Evolutionary conservation across 2,329 filamentous ascomycete species (phyloP).

Genomic region (Colletotrichum ledebouriae): DNA sequence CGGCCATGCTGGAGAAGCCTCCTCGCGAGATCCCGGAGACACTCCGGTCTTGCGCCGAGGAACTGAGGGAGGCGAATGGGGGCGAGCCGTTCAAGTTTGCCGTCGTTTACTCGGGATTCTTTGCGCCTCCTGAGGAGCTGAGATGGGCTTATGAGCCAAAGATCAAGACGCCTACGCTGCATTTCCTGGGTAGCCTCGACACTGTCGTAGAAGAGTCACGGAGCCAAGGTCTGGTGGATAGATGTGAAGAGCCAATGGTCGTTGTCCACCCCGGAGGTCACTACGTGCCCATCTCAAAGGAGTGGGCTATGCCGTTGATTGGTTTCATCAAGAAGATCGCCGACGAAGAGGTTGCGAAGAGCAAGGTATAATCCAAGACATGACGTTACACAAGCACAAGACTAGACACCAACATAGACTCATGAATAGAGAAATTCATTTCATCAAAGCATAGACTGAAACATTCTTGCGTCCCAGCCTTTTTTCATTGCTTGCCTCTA

Average conservation of each 20-base stretch:
- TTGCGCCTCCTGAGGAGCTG: constrained; percentile 72
- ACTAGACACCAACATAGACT: constrained; percentile 34
- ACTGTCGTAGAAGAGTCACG: constrained; percentile 87
- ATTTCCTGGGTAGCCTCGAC: constrained; percentile 87
- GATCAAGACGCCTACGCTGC: constrained; percentile 82
- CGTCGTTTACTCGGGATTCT: constrained; percentile 83
- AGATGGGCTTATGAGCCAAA: constrained; percentile 77
- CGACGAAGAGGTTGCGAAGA: constrained; percentile 44
- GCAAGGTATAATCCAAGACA: constrained; percentile 41
- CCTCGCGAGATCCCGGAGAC: constrained; percentile 47
- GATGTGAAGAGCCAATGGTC: constrained; percentile 67
- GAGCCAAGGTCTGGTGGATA: constrained; percentile 75
- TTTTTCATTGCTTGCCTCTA: constrained; percentile 41
- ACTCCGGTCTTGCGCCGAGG: constrained; percentile 56
- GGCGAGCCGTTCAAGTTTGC: constrained; percentile 73
- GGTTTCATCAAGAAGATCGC: constrained; percentile 72
- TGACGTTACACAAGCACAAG: background rate
- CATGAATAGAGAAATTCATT: constrained; percentile 6
- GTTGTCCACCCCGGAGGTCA: constrained; percentile 89
- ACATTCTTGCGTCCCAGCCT: constrained; percentile 36
- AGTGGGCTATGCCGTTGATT: constrained; percentile 82
- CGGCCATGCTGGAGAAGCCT: constrained; percentile 75
- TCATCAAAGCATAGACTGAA: constrained; percentile 39
- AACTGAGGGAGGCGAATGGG: constrained; percentile 64
- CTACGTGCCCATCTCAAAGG: constrained; percentile 86